Conservation (phyloP, 306 rosid species). For the Citrullus amarus region DNA sequence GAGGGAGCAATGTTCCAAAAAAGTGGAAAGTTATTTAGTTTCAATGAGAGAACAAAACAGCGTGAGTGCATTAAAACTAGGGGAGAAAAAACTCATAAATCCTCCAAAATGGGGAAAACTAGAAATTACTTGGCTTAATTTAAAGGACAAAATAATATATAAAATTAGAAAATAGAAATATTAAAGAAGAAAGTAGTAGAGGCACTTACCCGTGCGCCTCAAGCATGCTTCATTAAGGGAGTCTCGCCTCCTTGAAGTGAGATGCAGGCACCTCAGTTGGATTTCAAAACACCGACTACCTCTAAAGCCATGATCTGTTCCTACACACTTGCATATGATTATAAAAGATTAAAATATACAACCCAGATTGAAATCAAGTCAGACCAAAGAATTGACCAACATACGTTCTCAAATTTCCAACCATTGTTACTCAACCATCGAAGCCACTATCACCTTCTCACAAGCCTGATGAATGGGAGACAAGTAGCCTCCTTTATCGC, state of each 20-base stretch:
- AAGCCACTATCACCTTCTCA: slow-evolving; percentile 68
- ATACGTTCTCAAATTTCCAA: slow-evolving; percentile 22
- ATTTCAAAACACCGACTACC: background rate
- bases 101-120: slow-evolving; percentile 16
- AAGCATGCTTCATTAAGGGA: background rate
- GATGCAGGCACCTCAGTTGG: background rate
- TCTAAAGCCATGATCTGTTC: background rate
- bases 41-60: background rate
- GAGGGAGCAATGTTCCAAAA: background rate
- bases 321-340: background rate
- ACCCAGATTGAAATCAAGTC: background rate
- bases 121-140: background rate
- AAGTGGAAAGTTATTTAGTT: background rate
- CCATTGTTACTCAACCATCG: slow-evolving; percentile 47
- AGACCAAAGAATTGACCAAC: background rate
- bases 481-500: slow-evolving; percentile 66
- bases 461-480: slow-evolving; percentile 62
- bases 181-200: no score
- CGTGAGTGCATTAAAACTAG: background rate
- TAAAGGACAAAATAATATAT: background rate
- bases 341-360: background rate
- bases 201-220: background rate
- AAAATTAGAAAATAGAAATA: no score
- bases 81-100: background rate
- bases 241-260: background rate